Evolutionary conservation across 2,329 filamentous ascomycete species (phyloP), one percentile per base, ranked within the genome.

Genomic region (Alternaria alternata): DNA sequence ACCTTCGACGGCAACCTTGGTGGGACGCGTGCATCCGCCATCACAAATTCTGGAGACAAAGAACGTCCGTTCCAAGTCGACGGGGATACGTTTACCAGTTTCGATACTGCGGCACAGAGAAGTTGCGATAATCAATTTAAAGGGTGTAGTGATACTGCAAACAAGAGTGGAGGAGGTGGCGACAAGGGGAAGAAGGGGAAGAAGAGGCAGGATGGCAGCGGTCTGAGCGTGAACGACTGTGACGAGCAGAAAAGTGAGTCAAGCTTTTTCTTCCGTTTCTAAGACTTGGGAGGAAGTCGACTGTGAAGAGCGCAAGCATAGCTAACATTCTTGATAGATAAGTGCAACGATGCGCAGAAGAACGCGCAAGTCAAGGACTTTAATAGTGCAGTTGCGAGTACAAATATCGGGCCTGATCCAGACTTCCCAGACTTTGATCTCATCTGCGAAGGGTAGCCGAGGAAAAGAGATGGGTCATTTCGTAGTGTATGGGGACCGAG

Each of bases 111-210:
- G 18, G 80, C 83, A 38, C 84, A 88, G 77, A 81, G 88, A 47
- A 85, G 86, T 26, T 91, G 88, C 70, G 84, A 88, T 62, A 84
- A 87, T 48, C 87, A 90, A 80, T 85, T 87, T 75, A 88, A 88
- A 71, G 76, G 74, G 7, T 91, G 88, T 73, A 79, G 83, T 32
- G 12, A 64, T 32, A 46, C 51, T 51, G 75, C 75, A 42, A 79
- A 88, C 65, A 83, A 28, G 7, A 58, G 47, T 42, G 58, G 54
- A 24, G 43, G 58, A 7, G 18, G 24, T 36, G 54, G 46, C 26
- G 36, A n/a, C 16, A 38, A 36, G 6, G 48, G 52, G 4, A 49
- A 57, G 16, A 51, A 32, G 26, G 38, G 49, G n/a, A 46, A 28
- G 8, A 61, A 58, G 34, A 62, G 44, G 52, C 61, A 62, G 52